Percentiles rank a stretch among this genome's conserved stretches.
Evolutionary conservation across 345 rosid species (phyloP).

Genomic region (Hypericum androsaemum): DNA sequence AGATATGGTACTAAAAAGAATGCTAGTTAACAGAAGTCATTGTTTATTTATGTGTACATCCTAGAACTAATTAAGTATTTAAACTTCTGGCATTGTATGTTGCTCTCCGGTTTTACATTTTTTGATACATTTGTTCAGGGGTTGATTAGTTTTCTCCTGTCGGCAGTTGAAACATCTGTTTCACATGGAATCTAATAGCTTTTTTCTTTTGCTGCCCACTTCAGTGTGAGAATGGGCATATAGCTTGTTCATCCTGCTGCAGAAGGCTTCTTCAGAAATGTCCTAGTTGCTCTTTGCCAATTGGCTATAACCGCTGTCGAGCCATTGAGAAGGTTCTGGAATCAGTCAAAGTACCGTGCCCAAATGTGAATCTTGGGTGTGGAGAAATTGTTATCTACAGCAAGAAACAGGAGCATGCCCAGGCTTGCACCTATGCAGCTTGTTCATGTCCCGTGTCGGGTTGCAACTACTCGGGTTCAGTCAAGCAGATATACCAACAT

Average conservation of each 20-base stretch:
- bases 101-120: too few relatives aligned
- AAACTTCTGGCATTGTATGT: too few relatives aligned
- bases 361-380: slow-evolving; percentile 32
- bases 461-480: slow-evolving; percentile 31
- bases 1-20: too few relatives aligned
- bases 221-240: slow-evolving; percentile 4
- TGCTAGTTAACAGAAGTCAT: too few relatives aligned
- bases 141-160: background rate
- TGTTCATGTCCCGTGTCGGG: slow-evolving; percentile 36
- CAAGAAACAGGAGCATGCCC: slow-evolving; percentile 25
- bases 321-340: slow-evolving; percentile 34
- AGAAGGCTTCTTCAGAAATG: background rate
- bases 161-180: background rate
- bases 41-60: too few relatives aligned
- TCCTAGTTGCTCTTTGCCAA: slow-evolving; percentile 16
- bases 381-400: slow-evolving; percentile 18
- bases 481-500: slow-evolving; percentile 30
- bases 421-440: slow-evolving; percentile 26
- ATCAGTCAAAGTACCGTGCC: slow-evolving; percentile 24
- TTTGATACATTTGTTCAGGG: background rate
- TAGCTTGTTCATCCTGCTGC: slow-evolving; percentile 1
- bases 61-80: too few relatives aligned
- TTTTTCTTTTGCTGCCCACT: background rate
- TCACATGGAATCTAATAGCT: background rate
- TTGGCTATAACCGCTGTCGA: slow-evolving; percentile 21